A percentile compares a stretch with the other conserved stretches of the same genome.
These are phyloP conservation scores for Pseudopyricularia cyperi DNA, from an alignment of 2,329 filamentous ascomycete genomes.

Conservation along the genomic window DNA sequence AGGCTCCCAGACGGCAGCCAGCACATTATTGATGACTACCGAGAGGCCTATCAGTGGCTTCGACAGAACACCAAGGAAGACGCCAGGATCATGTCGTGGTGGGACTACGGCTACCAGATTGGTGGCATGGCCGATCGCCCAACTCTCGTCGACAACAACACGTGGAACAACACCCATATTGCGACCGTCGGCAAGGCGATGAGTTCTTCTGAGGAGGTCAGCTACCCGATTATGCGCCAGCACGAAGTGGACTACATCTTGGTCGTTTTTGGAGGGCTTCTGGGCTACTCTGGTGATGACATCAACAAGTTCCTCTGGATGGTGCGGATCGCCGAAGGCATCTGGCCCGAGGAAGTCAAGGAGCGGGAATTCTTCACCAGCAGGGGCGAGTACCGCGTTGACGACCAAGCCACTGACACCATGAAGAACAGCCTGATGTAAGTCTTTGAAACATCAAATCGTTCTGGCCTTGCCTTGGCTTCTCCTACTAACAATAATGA, in stretches of 20 bases:
- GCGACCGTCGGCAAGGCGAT: constrained; percentile 98
- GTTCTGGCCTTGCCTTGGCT: not conserved
- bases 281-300: constrained; percentile 96
- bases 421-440: constrained; percentile 99
- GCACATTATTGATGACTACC: constrained; percentile 98
- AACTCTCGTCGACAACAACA: constrained; percentile 98
- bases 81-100: constrained; percentile 99
- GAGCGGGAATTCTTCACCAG: constrained; percentile 93
- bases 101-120: constrained; percentile 99
- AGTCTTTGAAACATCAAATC: constrained; percentile 22
- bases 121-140: constrained; percentile 97
- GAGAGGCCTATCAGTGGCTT: constrained; percentile 98
- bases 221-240: constrained; percentile 95
- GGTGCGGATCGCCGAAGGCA: constrained; percentile 96
- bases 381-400: constrained; percentile 88
- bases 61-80: constrained; percentile 91
- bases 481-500: not conserved
- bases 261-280: constrained; percentile 86
- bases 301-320: constrained; percentile 99
- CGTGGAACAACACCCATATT: constrained; percentile 99
- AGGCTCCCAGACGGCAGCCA: constrained; percentile 87
- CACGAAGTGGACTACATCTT: constrained; percentile 99
- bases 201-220: constrained; percentile 94
- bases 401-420: constrained; percentile 81
- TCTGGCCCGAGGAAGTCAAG: constrained; percentile 99